A percentile compares a stretch with the other conserved stretches of the same genome.
phyloP scores from a whole-genome alignment of 345 rosid genomes.

The Trapa incisa region DNA sequence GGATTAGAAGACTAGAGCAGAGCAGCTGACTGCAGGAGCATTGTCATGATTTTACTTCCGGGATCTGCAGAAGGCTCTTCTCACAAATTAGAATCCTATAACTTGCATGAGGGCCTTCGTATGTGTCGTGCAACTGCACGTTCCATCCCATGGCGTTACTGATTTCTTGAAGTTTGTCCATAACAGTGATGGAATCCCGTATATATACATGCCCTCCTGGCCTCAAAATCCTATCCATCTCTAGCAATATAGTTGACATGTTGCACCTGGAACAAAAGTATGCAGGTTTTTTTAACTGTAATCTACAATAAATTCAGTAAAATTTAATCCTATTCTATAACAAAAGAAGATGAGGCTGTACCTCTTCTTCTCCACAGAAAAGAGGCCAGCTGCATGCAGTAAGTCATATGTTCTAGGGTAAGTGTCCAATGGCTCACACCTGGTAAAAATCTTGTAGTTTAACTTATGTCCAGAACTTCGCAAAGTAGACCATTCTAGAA shows the following conservation, averaged over 20 bases:
- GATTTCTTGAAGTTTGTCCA: conserved; percentile 68
- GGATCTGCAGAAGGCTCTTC: conserved; percentile 26
- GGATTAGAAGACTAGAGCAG: background rate
- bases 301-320: background rate
- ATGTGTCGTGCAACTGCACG: conserved; percentile 44
- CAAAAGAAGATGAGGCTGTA: conserved; percentile 8
- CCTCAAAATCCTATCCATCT: conserved; percentile 94
- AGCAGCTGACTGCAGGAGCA: background rate
- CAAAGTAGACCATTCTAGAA: background rate
- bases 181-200: conserved; percentile 57
- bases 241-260: conserved; percentile 80
- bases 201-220: conserved; percentile 91
- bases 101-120: conserved; percentile 97
- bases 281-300: background rate
- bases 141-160: conserved; percentile 86
- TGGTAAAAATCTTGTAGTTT: conserved; percentile 12
- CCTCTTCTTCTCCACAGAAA: conserved; percentile 86
- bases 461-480: background rate
- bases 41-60: background rate
- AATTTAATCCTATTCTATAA: background rate
- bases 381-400: conserved; percentile 80
- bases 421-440: conserved; percentile 97
- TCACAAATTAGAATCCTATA: conserved; percentile 68
- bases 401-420: conserved; percentile 93
- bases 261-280: conserved; percentile 47